Evolutionary conservation across 2,329 filamentous ascomycete species (phyloP), one percentile per base, ranked within the genome.

Genomic region (Anthostomella pinea): DNA sequence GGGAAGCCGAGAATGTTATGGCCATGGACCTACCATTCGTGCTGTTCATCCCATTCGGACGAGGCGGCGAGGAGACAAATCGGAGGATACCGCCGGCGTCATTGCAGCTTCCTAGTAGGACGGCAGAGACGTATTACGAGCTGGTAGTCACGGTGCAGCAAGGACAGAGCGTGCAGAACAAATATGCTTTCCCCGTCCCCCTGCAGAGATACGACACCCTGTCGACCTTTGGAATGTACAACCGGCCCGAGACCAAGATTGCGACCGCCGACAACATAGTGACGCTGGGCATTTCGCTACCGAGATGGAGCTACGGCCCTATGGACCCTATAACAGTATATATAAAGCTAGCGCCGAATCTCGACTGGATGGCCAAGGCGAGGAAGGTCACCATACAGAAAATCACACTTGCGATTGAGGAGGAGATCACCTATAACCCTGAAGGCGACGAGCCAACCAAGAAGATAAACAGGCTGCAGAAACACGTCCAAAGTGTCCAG

Each of bases 221-320:
- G 31, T 96, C 90, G 26, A 97, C 93, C 2, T 98, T 98, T 67
- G 93, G 93, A 65, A 97, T 97, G 93, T 98, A 97, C 71, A 97
- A 97, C 66, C 84, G 89, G 36, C 91, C 90, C 11, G 91, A 96
- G 63, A 85, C 85, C 41, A 87, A 88, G 38, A 85, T 94, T 54
- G 79, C 83, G 42, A 87, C 89, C 20, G 81, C 85, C 33, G 93
- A 97, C 67, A 93, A 95, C 62, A 70, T 97, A 36, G 87, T 97
- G 43, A 94, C 88, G 7, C 70, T 97, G 36, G 88, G 87, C 29
- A 95, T 96, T 51, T 95, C 89, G 43, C 72, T 98, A 49, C 91
- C 93, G 16, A 81, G 89, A 45, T 96, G 91, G 89, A 96, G 90
- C 46, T 98, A 97, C 60, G 93, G 93, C 1, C 93, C 93, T 4